Base-by-base conservation (phyloP, 805 yeast genomes). In the Candida nanaspora region DNA sequence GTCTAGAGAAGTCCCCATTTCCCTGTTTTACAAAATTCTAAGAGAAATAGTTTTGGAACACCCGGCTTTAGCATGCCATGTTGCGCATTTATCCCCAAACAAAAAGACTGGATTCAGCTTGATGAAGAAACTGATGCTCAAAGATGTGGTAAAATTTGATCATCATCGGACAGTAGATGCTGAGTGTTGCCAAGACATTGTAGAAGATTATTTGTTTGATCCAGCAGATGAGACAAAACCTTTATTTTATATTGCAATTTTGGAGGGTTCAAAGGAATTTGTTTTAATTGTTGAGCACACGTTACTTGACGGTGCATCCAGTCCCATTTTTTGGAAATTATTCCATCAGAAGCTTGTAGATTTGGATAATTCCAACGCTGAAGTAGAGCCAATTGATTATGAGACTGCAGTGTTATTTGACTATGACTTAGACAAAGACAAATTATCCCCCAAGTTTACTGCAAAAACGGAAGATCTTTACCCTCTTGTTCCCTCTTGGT, bases 1-100 rank as follows among this genome's bases (percentile, higher is more conserved):
- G 13, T 18, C 16, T 10, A 9, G 9, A 19, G 16, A 8, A 15
- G n/a, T 31, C 11, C 13, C 34, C 4, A 18, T 3, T 6, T n/a
- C 15, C 8, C 19, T 31, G 14, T 3, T 31, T 3, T 31, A 18
- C 19, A 10, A 18, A 6, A 22, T 31, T 8, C 15, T 36, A 19
- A 36, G 33, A 16, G 27, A 36, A 18, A 5, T 36, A 15, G 16
- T 27, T 3, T 22, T 36, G 20, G 39, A 36, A n/a, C 39, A 36
- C 19, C 39, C 39, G 6, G 19, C 39, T 9, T 22, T 36, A 19
- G 39, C 33, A 8, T 36, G 39, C 25, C 23, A 36, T 19, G 27
- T 13, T 4, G 35, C 35, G 4, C 18, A 11, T 4, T 13, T 16
- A 11, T 15, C 16, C 18, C n/a, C 6, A 8, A 21, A 22, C 13